Base-by-base conservation (phyloP, 202 grass and related monocot genomes). In the Dendrocalamus latiflorus region DNA sequence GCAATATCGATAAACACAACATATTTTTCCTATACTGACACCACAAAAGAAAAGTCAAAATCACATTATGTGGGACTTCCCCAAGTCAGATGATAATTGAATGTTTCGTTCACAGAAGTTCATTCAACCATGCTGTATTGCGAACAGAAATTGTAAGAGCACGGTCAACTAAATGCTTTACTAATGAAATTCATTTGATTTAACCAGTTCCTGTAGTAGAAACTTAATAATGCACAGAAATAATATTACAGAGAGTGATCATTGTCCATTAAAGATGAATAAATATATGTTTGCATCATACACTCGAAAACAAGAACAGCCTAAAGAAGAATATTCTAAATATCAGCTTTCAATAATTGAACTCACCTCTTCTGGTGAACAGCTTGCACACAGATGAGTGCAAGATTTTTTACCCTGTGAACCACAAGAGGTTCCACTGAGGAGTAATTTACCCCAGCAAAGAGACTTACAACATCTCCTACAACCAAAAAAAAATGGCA, bases 391-490 rank as follows among this genome's bases (percentile, higher is more conserved):
- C 93, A 99, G 76, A 91, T 83, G 70, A 88, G 89, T 42, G 81
- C 69, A 83, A 99, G 84, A 57, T 86, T 99, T 88, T 96, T 99
- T 61, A 99, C 80, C 49, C 93, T 93, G 74, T 89, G 87, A 74
- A 85, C 75, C 37, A 88, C 87, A 34, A 89, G 60, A 65, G 75
- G 65, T 87, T 81, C 81, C 81, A 85, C 84, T 78, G 79, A 88
- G 72, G 80, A 83, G 64, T 90, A 84, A 72, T 89, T 49, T 9
- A 6, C 54, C 18, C 89, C 96, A 87, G 86, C 86, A 77, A 99
- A 99, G 21, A 99, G 93, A 60, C 26, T 90, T 57, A 75, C 36
- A 89, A 87, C 88, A 90, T 90, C 90, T 62, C 93, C 96, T 99
- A 84, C 67, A 89, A 85, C 12, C 34, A 36, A 78, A 76, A 16